These are phyloP conservation scores for Sporothrix humicola DNA, from an alignment of 2,329 filamentous ascomycete species.

Conservation along the genomic window DNA sequence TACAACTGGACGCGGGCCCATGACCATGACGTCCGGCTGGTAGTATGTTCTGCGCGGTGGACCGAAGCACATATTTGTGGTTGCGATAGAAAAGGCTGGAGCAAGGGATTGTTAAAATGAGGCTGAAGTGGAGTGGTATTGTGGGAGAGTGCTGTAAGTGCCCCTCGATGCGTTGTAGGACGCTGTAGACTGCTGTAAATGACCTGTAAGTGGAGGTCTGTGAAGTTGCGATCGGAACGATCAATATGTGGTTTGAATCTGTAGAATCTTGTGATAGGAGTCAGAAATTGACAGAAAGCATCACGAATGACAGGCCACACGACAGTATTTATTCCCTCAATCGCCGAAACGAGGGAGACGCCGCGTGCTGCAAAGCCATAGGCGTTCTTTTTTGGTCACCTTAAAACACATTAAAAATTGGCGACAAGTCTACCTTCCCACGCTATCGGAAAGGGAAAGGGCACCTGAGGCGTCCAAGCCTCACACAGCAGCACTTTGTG, in stretches of 20 bases:
- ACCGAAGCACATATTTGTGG: slow-evolving; percentile 28
- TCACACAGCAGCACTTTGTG: background rate
- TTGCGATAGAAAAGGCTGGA: background rate
- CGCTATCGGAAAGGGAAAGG: background rate
- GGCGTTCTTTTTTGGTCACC: background rate
- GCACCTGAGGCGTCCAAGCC: background rate
- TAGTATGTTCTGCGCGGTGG: slow-evolving; percentile 20
- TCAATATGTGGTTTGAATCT: background rate
- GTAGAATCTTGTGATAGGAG: background rate
- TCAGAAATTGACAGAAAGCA: background rate
- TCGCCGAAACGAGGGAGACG: background rate
- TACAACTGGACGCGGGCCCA: slow-evolving; percentile 18
- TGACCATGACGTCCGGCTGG: slow-evolving; percentile 10
- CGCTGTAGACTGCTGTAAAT: background rate
- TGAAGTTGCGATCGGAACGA: background rate
- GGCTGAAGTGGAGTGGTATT: background rate
- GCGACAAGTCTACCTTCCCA: background rate
- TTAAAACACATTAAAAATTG: background rate
- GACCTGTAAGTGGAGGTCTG: background rate
- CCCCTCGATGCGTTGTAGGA: background rate
- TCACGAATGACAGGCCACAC: background rate
- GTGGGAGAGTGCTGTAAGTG: background rate
- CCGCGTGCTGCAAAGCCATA: background rate
- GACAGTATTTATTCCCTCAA: slow-evolving; percentile 17
- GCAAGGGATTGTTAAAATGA: background rate